These are phyloP conservation scores for Lanmaoa rubissima DNA, from an alignment of 768 basidiomycete species.

Conservation along the genomic window DNA sequence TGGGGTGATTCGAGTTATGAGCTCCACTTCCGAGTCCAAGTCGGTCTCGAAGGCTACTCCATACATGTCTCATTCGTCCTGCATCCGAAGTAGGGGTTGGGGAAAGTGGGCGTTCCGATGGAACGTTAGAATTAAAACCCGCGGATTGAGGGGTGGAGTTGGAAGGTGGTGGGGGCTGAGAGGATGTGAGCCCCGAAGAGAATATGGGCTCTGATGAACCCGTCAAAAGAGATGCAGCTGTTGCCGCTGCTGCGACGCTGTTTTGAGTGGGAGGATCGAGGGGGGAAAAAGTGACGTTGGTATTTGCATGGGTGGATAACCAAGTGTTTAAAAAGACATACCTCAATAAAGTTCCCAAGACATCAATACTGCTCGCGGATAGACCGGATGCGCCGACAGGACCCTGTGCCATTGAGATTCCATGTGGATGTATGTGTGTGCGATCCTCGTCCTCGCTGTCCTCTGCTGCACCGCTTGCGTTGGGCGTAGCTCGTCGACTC, in stretches of 20 bases:
- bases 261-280: constrained; percentile 1
- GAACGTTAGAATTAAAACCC: constrained; percentile 10
- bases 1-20: constrained; percentile 13
- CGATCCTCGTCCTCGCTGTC: constrained; percentile 19
- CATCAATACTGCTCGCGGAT: constrained; percentile 77
- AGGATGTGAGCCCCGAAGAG: constrained; percentile 50
- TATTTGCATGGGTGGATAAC: not conserved
- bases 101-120: constrained; percentile 37
- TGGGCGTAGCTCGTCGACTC: not conserved
- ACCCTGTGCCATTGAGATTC: constrained; percentile 26
- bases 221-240: constrained; percentile 79
- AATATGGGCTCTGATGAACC: constrained; percentile 67
- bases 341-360: constrained; percentile 82
- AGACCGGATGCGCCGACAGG: constrained; percentile 37
- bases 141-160: constrained; percentile 13
- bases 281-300: not conserved
- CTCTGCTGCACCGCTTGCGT: not conserved
- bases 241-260: constrained; percentile 90
- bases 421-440: constrained; percentile 18
- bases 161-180: constrained; percentile 20
- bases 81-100: constrained; percentile 40
- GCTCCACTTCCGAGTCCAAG: constrained; percentile 47
- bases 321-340: constrained; percentile 28
- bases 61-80: constrained; percentile 58
- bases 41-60: constrained; percentile 67